Evolutionary conservation across 805 yeast genomes (phyloP).

Genomic region (Sugiyamaella qingdaonensis): DNA sequence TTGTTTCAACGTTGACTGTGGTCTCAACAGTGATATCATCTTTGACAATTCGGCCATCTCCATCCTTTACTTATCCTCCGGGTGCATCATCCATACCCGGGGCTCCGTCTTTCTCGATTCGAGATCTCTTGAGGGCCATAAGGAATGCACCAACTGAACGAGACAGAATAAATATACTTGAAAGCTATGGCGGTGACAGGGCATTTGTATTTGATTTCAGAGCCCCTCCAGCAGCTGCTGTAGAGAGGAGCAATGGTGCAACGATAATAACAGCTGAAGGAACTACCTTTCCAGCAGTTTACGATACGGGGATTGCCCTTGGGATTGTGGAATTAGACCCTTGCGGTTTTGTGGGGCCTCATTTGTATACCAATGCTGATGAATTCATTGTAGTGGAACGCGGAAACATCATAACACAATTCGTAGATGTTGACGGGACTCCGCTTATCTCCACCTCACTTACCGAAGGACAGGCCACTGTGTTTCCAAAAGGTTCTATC

Average conservation of each 20-base stretch:
- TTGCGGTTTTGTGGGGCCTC: constrained; percentile 21
- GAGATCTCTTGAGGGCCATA: constrained; percentile 3
- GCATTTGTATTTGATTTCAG: constrained; percentile 20
- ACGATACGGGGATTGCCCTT: constrained; percentile 16
- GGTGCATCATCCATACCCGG: no score
- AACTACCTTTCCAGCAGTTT: constrained; percentile 18
- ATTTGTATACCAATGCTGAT: constrained; percentile 18
- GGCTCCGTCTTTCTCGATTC: no score
- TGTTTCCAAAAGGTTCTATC: constrained; percentile 22
- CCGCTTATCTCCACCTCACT: constrained; percentile 16
- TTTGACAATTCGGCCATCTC: no score
- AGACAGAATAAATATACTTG: constrained; percentile 13
- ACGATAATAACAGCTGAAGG: constrained; percentile 14
- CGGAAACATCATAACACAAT: constrained; percentile 19
- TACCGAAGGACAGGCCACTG: constrained; percentile 14
- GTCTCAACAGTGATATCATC: no score
- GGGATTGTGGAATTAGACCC: constrained; percentile 17
- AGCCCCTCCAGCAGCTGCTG: constrained; percentile 16
- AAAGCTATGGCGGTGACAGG: constrained; percentile 10
- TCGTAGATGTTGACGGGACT: constrained; percentile 12
- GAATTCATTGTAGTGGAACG: constrained; percentile 17
- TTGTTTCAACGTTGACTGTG: no score
- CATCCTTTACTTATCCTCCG: no score
- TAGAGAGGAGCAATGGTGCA: constrained; percentile 8
- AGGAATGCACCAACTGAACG: constrained; percentile 10